Conservation (phyloP, 805 yeast species). For the Zygotorulaspora danielsina region DNA sequence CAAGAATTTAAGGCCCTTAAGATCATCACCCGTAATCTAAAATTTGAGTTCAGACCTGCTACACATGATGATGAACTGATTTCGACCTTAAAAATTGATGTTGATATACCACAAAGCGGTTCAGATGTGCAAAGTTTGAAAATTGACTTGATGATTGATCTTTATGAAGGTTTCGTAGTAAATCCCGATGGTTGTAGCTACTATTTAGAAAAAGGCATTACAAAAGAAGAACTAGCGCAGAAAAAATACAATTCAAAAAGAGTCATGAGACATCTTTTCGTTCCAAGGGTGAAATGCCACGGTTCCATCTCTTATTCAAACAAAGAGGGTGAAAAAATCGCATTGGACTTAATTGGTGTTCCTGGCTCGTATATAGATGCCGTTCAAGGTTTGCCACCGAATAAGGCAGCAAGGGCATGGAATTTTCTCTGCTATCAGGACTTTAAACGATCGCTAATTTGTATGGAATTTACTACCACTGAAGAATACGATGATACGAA, state of each 20-base stretch:
- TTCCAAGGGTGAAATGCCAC: conserved; percentile 67
- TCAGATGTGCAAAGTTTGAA: conserved; percentile 12
- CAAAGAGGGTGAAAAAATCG: conserved; percentile 10
- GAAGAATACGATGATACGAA: conserved; percentile 52
- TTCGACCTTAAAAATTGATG: conserved; percentile 16
- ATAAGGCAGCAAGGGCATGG: conserved; percentile 87
- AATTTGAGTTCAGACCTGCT: conserved; percentile 19
- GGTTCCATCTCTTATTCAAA: conserved; percentile 47
- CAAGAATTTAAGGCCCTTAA: conserved; percentile 18
- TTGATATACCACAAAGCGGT: conserved; percentile 14
- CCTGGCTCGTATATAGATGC: conserved; percentile 76
- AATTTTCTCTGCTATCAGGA: conserved; percentile 79
- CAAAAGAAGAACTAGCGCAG: conserved; percentile 8
- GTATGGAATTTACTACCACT: conserved; percentile 86
- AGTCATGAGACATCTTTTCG: conserved; percentile 65
- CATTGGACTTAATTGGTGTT: conserved; percentile 32
- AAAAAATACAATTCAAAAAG: conserved; percentile 47
- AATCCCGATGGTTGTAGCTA: conserved; percentile 71
- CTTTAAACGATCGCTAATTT: conserved; percentile 55
- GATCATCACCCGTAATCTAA: conserved; percentile 18
- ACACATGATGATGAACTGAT: conserved; percentile 8
- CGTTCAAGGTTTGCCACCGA: conserved; percentile 87
- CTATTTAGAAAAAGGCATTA: conserved; percentile 51
- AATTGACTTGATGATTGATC: conserved; percentile 20
- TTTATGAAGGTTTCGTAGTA: conserved; percentile 59